Base-by-base conservation (phyloP, 78 protist species). In the Cavenderia fasciculata region DNA sequence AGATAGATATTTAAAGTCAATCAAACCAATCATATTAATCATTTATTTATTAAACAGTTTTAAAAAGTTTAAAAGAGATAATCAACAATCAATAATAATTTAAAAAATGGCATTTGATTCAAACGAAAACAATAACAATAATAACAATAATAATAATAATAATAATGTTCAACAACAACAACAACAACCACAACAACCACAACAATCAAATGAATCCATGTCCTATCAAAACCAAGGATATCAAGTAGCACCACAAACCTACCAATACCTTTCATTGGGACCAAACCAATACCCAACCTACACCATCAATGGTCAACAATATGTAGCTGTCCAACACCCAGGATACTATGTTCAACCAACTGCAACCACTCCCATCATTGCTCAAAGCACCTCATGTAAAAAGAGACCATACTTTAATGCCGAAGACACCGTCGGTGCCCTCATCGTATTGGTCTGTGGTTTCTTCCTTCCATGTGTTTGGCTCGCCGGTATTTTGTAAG, bases 401-500 rank as follows among this genome's bases (percentile, higher is more conserved):
- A 52, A 19, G 7, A 33, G 72, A 33, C 33, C 51, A 14, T 63
- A 63, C 47, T 63, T 63, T 47, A 43, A 63, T n/a, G 72, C 72
- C 8, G 72, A 63, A 40, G 72, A 63, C 27, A 47, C 38, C 43
- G 38, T 47, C 8, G 72, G 72, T 40, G 72, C 72, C n/a, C 72
- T 63, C 47, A 63, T 63, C 47, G 38, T 63, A 8, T 63, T 63
- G 51, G 25, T 63, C 2, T 63, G 72, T 34, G 72, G 72, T 63
- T 63, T 63, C 72, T 63, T 63, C 43, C 38, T 63, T 21, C 7
- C 54, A 7, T 63, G 72, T n/a, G 21, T 63, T 21, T 63, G 72
- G 72, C 38, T 63, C 19, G 72, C 47, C 2, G 72, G 72, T 63
- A n/a, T n/a, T n/a, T n/a, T n/a, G n/a, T n/a, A n/a, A n/a, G n/a